Evolutionary conservation across 768 basidiomycete genomes (phyloP).

Genomic region (Lactarius trivialis): DNA sequence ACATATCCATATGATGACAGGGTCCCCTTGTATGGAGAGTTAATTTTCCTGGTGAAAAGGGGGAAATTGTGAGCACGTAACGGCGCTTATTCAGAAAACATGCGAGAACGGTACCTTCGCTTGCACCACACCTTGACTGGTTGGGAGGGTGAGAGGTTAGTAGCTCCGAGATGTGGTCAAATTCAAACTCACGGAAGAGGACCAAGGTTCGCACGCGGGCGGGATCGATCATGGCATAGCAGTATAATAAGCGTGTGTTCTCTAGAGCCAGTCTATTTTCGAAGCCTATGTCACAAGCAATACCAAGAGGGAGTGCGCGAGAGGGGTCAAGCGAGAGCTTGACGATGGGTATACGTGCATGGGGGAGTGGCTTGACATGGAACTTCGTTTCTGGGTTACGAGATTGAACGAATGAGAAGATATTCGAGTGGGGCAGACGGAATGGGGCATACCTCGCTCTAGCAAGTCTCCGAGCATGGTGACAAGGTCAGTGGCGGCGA

Average conservation of each 20-base stretch:
- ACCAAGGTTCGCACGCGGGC: constrained; percentile 90
- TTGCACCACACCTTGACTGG: constrained; percentile 99
- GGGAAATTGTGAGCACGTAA: background rate
- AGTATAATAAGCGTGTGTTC: constrained; percentile 93
- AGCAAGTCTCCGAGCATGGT: constrained; percentile 90
- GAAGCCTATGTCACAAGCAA: constrained; percentile 98
- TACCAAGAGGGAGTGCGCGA: constrained; percentile 72
- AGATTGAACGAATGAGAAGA: constrained; percentile 17
- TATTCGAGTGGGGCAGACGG: background rate
- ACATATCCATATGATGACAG: constrained; percentile 97
- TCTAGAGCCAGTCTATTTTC: constrained; percentile 96
- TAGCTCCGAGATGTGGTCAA: constrained; percentile 13
- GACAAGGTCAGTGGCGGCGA: constrained; percentile 83
- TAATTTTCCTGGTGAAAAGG: constrained; percentile 70
- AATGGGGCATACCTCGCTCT: constrained; percentile 66
- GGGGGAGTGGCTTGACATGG: constrained; percentile 90
- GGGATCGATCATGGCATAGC: constrained; percentile 96
- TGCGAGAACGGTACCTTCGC: constrained; percentile 49
- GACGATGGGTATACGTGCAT: constrained; percentile 97
- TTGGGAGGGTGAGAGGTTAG: background rate
- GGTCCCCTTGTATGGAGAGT: constrained; percentile 96
- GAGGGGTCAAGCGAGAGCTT: constrained; percentile 91
- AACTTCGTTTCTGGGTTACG: constrained; percentile 77
- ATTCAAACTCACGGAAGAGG: constrained; percentile 76
- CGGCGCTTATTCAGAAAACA: constrained; percentile 19